Evolutionary conservation across 2,329 filamentous ascomycete species (phyloP).

Genomic region (Fusarium compactum): DNA sequence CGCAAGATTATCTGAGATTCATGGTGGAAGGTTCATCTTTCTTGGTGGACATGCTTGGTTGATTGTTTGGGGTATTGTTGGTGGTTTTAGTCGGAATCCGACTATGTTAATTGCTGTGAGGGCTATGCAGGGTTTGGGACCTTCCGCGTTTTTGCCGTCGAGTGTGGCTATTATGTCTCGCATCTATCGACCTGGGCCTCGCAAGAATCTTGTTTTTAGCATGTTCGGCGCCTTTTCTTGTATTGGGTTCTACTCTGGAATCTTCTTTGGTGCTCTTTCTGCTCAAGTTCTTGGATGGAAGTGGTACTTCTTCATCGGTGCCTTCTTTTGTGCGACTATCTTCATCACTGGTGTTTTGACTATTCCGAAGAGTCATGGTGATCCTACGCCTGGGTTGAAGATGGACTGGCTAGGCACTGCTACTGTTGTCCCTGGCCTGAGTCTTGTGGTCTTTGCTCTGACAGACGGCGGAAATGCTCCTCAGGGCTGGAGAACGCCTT

Average conservation of each 20-base stretch:
- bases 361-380: slow-evolving; percentile 53
- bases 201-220: slow-evolving; percentile 76
- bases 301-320: slow-evolving; percentile 79
- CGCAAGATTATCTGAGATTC: slow-evolving; percentile 71
- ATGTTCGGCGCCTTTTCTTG: slow-evolving; percentile 70
- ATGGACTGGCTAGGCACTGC: slow-evolving; percentile 78
- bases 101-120: slow-evolving; percentile 78
- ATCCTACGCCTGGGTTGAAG: slow-evolving; percentile 41
- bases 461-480: slow-evolving; percentile 78
- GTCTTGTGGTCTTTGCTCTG: slow-evolving; percentile 79
- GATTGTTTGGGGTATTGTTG: slow-evolving; percentile 74
- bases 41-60: slow-evolving; percentile 73
- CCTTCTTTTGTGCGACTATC: slow-evolving; percentile 58
- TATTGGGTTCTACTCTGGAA: slow-evolving; percentile 72
- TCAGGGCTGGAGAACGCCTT: slow-evolving; percentile 77
- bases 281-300: slow-evolving; percentile 72
- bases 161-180: slow-evolving; percentile 78
- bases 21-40: slow-evolving; percentile 72
- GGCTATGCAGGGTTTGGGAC: slow-evolving; percentile 78
- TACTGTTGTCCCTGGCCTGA: slow-evolving; percentile 72
- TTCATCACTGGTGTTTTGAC: slow-evolving; percentile 56
- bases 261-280: slow-evolving; percentile 74
- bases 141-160: slow-evolving; percentile 75
- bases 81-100: slow-evolving; percentile 74
- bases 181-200: slow-evolving; percentile 75